phyloP scores from a whole-genome alignment of 2,329 filamentous ascomycete genomes.

The Fusarium abutilonis region DNA sequence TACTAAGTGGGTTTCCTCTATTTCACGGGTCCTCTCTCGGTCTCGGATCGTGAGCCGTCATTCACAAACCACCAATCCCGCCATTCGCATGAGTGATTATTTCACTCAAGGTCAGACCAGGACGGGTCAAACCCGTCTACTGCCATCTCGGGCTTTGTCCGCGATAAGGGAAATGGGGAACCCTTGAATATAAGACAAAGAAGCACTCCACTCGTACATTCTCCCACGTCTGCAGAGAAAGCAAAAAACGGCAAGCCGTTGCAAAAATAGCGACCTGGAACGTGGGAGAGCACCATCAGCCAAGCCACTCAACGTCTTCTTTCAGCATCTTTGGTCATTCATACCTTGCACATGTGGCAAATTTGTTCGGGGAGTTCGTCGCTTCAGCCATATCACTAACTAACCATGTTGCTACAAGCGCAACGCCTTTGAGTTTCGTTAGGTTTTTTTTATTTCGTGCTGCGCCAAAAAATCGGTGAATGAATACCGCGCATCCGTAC shows the following conservation, averaged over 20 bases:
- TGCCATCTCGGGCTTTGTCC: conserved; percentile 16
- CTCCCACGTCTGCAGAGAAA: conserved; percentile 12
- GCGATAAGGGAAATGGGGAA: conserved; percentile 3
- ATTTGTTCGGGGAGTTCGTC: conserved; percentile 34
- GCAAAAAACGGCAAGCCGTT: conserved; percentile 15
- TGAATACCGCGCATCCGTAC: conserved; percentile 18
- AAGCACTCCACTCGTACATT: conserved; percentile 23
- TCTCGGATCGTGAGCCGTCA: conserved; percentile 10
- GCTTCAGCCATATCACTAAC: conserved; percentile 10
- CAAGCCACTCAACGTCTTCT: conserved; percentile 6
- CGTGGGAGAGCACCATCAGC: conserved; percentile 20
- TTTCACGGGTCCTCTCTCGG: conserved; percentile 22
- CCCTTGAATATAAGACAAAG: conserved; percentile 8
- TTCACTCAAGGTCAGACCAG: neutral
- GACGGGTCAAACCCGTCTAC: neutral
- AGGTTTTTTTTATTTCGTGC: conserved; percentile 7
- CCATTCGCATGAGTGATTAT: conserved; percentile 32
- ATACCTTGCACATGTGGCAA: conserved; percentile 5
- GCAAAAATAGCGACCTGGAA: conserved; percentile 15
- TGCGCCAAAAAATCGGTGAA: conserved; percentile 24
- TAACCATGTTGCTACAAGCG: conserved; percentile 26
- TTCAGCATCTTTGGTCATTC: neutral
- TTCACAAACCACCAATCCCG: conserved; percentile 11
- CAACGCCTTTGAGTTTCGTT: conserved; percentile 7
- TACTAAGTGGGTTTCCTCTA: conserved; percentile 21